A percentile compares a stretch with the other conserved stretches of the same genome.
Evolutionary conservation across 1,284 basidiomycete genomes (phyloP).

Genomic region (Melampsora larici-populina): DNA sequence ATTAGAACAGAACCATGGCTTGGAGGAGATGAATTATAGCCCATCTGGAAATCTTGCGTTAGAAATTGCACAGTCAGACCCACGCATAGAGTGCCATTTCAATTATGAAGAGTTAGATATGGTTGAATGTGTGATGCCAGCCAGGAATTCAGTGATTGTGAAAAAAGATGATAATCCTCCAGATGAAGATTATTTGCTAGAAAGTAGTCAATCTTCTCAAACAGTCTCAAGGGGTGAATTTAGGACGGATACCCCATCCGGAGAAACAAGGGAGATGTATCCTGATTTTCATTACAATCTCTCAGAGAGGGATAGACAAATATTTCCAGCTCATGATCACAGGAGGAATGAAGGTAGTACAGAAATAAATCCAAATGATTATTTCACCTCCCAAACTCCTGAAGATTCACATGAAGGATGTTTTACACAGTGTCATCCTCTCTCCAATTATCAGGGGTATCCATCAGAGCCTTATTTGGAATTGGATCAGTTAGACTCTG

Average conservation of each 20-base stretch:
- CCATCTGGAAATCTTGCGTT: background rate
- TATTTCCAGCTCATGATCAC: background rate
- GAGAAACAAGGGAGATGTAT: background rate
- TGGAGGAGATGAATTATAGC: background rate
- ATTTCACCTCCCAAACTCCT: no score
- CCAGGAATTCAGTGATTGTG: no score
- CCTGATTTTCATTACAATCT: background rate
- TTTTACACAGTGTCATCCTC: background rate
- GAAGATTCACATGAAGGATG: no score
- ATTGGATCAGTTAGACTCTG: background rate
- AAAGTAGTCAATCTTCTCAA: background rate
- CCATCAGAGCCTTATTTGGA: background rate
- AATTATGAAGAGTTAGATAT: conserved; percentile 1
- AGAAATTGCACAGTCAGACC: background rate
- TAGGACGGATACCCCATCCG: background rate
- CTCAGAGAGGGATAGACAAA: background rate
- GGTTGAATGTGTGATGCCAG: background rate
- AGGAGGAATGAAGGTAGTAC: background rate
- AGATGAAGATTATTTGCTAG: background rate
- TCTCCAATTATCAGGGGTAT: background rate
- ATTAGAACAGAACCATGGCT: background rate
- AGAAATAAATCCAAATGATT: no score
- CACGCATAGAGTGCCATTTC: background rate
- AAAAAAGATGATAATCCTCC: no score
- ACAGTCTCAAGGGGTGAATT: background rate